phyloP scores from a whole-genome alignment of 208 protist genomes.

The Strigomonas oncopelti region DNA sequence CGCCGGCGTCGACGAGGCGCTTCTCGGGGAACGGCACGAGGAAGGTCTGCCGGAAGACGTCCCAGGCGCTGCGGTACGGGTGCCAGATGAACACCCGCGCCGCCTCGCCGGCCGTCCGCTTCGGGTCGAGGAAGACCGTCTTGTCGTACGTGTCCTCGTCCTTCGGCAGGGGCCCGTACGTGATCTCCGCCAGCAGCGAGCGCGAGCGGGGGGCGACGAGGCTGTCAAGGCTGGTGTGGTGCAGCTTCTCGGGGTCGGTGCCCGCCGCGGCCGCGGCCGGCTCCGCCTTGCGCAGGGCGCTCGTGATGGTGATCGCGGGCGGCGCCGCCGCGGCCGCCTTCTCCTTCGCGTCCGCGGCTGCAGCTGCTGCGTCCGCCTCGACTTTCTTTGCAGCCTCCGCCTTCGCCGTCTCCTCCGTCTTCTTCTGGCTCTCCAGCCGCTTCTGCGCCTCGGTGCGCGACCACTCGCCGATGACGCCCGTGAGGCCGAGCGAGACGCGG shows the following conservation, averaged over 20 bases:
- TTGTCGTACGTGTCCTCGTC: conserved; percentile 47
- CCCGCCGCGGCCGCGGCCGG: neutral
- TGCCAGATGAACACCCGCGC: conserved; percentile 66
- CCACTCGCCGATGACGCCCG: conserved; percentile 68
- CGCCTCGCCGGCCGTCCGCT: conserved; percentile 42
- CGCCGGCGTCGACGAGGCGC: conserved; percentile 64
- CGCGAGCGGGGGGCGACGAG: conserved; percentile 68
- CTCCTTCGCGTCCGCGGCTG: conserved; percentile 10
- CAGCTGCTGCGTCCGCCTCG: conserved; percentile 9
- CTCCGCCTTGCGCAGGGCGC: neutral
- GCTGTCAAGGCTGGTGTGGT: conserved; percentile 30
- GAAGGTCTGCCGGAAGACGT: conserved; percentile 73
- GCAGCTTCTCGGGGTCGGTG: conserved; percentile 3
- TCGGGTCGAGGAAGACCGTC: conserved; percentile 47
- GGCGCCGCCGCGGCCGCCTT: conserved; percentile 14
- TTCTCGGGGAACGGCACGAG: conserved; percentile 65
- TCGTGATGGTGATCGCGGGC: conserved; percentile 1
- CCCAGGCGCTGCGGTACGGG: conserved; percentile 66
- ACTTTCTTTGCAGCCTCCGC: conserved; percentile 16
- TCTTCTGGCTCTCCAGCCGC: conserved; percentile 21
- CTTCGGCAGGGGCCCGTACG: conserved; percentile 47
- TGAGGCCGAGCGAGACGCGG: conserved; percentile 69
- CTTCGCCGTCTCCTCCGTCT: conserved; percentile 16
- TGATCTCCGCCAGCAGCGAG: conserved; percentile 53
- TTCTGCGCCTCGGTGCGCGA: conserved; percentile 37